Conservation (phyloP, 768 basidiomycete genomes). For the Dentipellis sp. region DNA sequence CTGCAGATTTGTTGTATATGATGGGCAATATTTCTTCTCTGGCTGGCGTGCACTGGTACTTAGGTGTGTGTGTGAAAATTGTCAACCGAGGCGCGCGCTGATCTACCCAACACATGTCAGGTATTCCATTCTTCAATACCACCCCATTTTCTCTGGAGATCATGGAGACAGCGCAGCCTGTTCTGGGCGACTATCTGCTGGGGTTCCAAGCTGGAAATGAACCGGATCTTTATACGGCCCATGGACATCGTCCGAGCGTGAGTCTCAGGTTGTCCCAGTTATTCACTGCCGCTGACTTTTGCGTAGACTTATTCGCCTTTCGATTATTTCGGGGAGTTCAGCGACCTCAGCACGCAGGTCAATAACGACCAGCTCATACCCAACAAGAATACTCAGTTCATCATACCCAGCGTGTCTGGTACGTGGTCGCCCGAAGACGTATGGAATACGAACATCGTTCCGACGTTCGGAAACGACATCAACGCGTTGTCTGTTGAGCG, state of each 20-base stretch:
- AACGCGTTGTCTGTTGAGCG: slow-evolving; percentile 9
- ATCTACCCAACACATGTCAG: slow-evolving; percentile 17
- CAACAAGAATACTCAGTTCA: slow-evolving; percentile 1
- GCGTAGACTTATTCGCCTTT: slow-evolving; percentile 4
- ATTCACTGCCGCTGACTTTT: neutral
- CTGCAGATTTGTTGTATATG: slow-evolving; percentile 57
- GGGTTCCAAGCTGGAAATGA: slow-evolving; percentile 71
- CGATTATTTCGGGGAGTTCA: slow-evolving; percentile 25
- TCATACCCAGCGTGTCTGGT: slow-evolving; percentile 10
- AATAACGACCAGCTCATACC: neutral
- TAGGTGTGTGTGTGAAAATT: slow-evolving; percentile 26
- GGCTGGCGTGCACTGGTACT: slow-evolving; percentile 57
- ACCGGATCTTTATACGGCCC: slow-evolving; percentile 57
- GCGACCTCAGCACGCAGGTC: slow-evolving; percentile 7
- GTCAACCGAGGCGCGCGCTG: neutral
- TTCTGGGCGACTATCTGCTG: slow-evolving; percentile 59
- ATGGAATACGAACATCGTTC: slow-evolving; percentile 11
- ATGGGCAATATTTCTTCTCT: slow-evolving; percentile 49
- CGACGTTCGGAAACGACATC: neutral
- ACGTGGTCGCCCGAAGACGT: slow-evolving; percentile 7
- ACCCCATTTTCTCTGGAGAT: slow-evolving; percentile 41
- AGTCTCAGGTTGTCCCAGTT: slow-evolving; percentile 1
- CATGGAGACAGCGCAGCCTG: slow-evolving; percentile 46
- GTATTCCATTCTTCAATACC: slow-evolving; percentile 61
- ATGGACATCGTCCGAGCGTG: slow-evolving; percentile 7